Base-by-base conservation (phyloP, 2,329 filamentous ascomycete species). In the Pyrenophora graminea region DNA sequence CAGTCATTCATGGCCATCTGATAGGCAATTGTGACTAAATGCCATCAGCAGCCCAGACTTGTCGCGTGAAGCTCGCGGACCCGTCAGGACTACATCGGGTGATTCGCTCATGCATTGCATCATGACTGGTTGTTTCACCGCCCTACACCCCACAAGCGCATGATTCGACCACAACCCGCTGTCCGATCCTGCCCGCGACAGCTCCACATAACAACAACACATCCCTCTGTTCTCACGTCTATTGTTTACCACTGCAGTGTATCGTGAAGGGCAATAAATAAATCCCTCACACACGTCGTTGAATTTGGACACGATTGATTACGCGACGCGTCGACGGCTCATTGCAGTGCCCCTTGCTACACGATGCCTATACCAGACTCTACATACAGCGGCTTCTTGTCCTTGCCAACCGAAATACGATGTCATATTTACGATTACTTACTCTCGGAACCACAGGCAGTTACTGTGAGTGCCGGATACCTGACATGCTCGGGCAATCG, bases 381-480 rank as follows among this genome's bases (percentile, higher is more conserved):
- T 41, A 33, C 34, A 13, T 48, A 56, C 39, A 57, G 60, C 32
- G 58, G 52, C 32, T 58, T 66, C 34, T 53, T 64, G 17, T 55
- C 56, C 6, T 41, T 77, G 12, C 74, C 75, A 4, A 63, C 69
- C 17, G 75, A 77, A 61, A 56, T 78, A 19, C 69, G 75, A 38
- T 74, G 76, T 32, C 62, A 70, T 13, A 76, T 78, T 42, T 77
- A 77, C 63, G 66, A 70, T 30, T 71, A 71, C 49, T 69, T 73
- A 15, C 64, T 76, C 19, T 61, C 68, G 48, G 71, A 74, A 46
- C 55, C 62, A 27, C 62, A 69, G 23, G 55, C 58, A 13, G 67
- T 77, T 27, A 77, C 75, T 13, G 69, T 78, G n/a, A 68, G 70
- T 39, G 72, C 67, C 17, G 72, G 70, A 23, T 62, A 69, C 44